Base-by-base conservation (phyloP, 306 rosid genomes). In the Erythrophleum fordii region DNA sequence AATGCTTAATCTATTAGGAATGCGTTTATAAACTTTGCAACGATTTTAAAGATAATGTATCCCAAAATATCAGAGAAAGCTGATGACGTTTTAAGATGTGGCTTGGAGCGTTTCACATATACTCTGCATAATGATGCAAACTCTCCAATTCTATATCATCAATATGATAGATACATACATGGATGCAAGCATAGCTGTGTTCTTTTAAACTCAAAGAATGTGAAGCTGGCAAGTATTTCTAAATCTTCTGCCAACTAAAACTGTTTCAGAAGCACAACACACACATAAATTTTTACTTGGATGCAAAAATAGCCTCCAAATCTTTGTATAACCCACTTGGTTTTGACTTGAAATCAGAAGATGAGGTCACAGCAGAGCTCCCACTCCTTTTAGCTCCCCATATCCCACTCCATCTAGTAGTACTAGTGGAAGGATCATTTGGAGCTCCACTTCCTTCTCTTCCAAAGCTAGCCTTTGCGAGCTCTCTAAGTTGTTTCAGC, bases 251-350 rank as follows among this genome's bases (percentile, higher is more conserved):
- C 69, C 23, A 64, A 25, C 44, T 60, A 26, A 60, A 28, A 61
- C 14, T 28, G 14, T 34, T 37, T 20, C 45, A 65, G 16, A 65
- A 34, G 13, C 29, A 55, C 61, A 20, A 55, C 58, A 51, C 55
- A 80, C 13, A 37, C 39, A 58, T 58, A 18, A 25, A 46, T 17
- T 82, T 74, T 92, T 89, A 92, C 83, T 88, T 89, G 78, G 99
- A 89, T 65, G 97, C 88, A 91, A 95, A 95, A 85, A 95, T 95
- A 72, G 93, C 94, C 86, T 95, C 99, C 83, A 95, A 83, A 83
- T 95, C 97, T 82, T 88, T 76, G 81, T 86, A 74, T 80, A 92
- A 80, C 6, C 84, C 83, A 51, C 11, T 84, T 67, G 90, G 81
- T 79, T 91, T 95, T 45, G 92, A 72, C 80, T 86, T 91, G 77